phyloP scores from a whole-genome alignment of 192 early-diverging fungal genomes.

The Spinellus fusiger region DNA sequence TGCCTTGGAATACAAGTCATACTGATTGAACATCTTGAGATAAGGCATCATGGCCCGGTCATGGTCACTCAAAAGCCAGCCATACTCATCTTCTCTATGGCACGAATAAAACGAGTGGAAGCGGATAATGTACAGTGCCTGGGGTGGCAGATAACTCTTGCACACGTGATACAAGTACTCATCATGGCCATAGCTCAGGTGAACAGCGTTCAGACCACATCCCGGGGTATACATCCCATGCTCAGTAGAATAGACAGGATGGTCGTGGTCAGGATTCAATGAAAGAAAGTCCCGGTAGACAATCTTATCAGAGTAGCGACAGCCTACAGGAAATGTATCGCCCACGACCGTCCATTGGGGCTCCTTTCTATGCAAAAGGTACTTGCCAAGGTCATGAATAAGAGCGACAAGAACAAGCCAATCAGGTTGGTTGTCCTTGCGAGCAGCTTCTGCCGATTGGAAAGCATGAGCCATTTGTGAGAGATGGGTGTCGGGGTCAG shows the following conservation, averaged over 20 bases:
- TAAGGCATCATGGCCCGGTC: conserved; percentile 39
- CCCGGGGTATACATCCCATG: conserved; percentile 41
- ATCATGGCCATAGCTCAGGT: conserved; percentile 49
- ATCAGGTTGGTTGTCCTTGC: conserved; percentile 36
- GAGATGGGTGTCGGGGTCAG: conserved; percentile 46
- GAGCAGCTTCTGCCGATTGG: conserved; percentile 43
- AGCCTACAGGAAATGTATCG: conserved; percentile 53
- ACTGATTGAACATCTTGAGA: conserved; percentile 45
- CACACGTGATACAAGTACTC: conserved; percentile 48
- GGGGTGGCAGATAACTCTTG: conserved; percentile 34
- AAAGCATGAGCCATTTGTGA: conserved; percentile 45
- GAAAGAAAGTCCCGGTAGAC: conserved; percentile 32
- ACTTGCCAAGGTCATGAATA: conserved; percentile 51
- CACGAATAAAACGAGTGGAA: conserved; percentile 49
- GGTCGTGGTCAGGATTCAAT: conserved; percentile 40
- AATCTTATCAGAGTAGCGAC: conserved; percentile 34
- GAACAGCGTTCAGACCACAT: conserved; percentile 41
- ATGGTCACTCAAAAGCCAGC: conserved; percentile 34
- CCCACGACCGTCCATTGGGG: conserved; percentile 47
- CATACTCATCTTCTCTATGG: conserved; percentile 37
- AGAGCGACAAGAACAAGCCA: conserved; percentile 45
- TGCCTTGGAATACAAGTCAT: conserved; percentile 47
- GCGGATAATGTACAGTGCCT: conserved; percentile 41
- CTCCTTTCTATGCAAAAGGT: conserved; percentile 35
- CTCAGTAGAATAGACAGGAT: conserved; percentile 26